Percentiles rank a stretch among this genome's conserved stretches.
Evolutionary conservation across 306 rosid species (phyloP).

Genomic region (Amphicarpaea edgeworthii): DNA sequence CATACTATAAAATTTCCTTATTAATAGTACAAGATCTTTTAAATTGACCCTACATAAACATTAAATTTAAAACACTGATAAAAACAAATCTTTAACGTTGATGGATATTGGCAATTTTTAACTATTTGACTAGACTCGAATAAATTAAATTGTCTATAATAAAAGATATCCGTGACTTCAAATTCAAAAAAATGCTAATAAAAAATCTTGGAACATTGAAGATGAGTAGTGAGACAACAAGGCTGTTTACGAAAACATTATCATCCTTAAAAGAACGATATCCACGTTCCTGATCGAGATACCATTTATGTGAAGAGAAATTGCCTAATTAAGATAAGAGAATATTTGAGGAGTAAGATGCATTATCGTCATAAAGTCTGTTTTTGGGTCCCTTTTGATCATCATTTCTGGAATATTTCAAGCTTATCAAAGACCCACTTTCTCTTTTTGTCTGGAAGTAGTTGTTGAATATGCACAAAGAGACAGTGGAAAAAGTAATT

Average conservation of each 20-base stretch:
- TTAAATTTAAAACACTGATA: no score
- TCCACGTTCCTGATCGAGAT: not conserved
- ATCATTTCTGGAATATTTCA: constrained; percentile 64
- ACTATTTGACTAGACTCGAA: no score
- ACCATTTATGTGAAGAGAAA: not conserved
- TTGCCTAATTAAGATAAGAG: not conserved
- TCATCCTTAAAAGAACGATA: not conserved
- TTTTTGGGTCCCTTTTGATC: constrained; percentile 56
- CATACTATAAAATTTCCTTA: no score
- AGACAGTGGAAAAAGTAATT: constrained; percentile 37
- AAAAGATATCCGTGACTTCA: no score
- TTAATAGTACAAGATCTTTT: no score
- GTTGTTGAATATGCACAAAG: constrained; percentile 67
- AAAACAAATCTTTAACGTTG: no score
- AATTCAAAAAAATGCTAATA: no score
- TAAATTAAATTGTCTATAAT: no score
- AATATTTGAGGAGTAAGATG: constrained; percentile 33
- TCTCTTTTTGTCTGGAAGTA: constrained; percentile 68
- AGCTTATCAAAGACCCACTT: constrained; percentile 54
- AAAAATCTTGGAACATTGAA: not conserved
- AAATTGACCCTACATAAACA: no score
- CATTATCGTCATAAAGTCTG: constrained; percentile 46
- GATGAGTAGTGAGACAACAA: not conserved
- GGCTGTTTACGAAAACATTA: not conserved
- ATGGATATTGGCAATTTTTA: no score